Evolutionary conservation across 371 early-diverging fungal species (phyloP).

Genomic region (Modicella reniformis): DNA sequence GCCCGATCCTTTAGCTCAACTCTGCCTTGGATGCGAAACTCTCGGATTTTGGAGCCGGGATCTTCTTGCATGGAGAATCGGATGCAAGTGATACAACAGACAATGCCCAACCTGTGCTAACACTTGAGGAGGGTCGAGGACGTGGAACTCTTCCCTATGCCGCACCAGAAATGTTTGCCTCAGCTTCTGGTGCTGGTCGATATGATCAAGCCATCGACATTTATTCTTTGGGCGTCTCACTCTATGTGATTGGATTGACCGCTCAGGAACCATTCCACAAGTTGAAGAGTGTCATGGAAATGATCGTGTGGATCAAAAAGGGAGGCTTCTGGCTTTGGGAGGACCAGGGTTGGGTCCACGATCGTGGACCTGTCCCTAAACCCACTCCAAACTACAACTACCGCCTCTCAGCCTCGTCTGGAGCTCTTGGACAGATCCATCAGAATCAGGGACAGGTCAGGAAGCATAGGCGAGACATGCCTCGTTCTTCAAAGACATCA

Average conservation of each 20-base stretch:
- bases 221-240: constrained; percentile 81
- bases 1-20: constrained; percentile 59
- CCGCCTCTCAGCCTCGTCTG: constrained; percentile 22
- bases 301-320: constrained; percentile 63
- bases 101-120: neutral
- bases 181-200: constrained; percentile 22
- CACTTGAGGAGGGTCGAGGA: constrained; percentile 67
- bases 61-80: constrained; percentile 24
- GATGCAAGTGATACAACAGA: neutral
- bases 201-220: constrained; percentile 72
- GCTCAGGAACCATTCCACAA: constrained; percentile 73
- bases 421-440: constrained; percentile 23
- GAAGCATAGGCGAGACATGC: neutral
- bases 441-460: constrained; percentile 7
- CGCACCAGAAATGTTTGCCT: constrained; percentile 72
- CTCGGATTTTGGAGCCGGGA: constrained; percentile 58
- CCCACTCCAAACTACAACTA: constrained; percentile 4
- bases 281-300: constrained; percentile 61
- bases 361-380: constrained; percentile 51
- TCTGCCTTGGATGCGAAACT: constrained; percentile 42
- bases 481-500: neutral
- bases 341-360: constrained; percentile 56
- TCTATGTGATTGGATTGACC: constrained; percentile 77
- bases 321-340: constrained; percentile 72
- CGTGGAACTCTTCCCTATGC: constrained; percentile 78